Conservation (phyloP, 1,139 yeast genomes). For the Sugiyamaella neomexicana region DNA sequence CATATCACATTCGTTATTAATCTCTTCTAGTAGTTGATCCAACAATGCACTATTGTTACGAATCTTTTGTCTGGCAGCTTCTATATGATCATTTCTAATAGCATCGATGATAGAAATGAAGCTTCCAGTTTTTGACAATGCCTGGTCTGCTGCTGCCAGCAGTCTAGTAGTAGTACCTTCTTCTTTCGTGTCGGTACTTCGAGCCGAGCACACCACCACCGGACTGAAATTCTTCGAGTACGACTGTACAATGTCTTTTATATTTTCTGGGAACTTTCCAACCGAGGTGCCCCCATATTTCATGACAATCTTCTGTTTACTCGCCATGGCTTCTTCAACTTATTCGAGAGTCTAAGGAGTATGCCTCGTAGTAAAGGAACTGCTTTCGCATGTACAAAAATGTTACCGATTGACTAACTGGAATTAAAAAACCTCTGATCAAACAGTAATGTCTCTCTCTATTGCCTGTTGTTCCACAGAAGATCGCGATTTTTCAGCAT, state of each 20-base stretch:
- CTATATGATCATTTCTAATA: slow-evolving; percentile 74
- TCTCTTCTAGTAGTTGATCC: slow-evolving; percentile 53
- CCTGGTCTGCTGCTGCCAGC: slow-evolving; percentile 74
- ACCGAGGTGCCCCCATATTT: slow-evolving; percentile 98
- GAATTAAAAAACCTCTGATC: too few species aligned
- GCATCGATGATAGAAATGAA: slow-evolving; percentile 48
- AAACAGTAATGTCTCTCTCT: too few species aligned
- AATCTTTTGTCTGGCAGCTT: slow-evolving; percentile 64
- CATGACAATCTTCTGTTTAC: slow-evolving; percentile 73
- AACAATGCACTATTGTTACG: slow-evolving; percentile 45
- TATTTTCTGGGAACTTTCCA: slow-evolving; percentile 85
- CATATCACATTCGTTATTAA: slow-evolving; percentile 63
- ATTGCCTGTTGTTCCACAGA: background rate
- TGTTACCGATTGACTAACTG: background rate
- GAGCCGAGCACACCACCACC: slow-evolving; percentile 96
- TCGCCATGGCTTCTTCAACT: slow-evolving; percentile 18
- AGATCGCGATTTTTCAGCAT: slow-evolving; percentile 13
- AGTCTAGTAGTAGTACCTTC: slow-evolving; percentile 91
- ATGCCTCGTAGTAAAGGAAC: slow-evolving; percentile 22
- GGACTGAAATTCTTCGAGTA: slow-evolving; percentile 64
- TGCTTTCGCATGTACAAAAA: slow-evolving; percentile 22
- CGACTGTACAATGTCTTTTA: slow-evolving; percentile 74
- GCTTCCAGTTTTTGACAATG: slow-evolving; percentile 50
- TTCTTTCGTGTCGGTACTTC: slow-evolving; percentile 84
- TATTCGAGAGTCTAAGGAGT: slow-evolving; percentile 22